Percentiles rank a stretch among this genome's conserved stretches.
Evolutionary conservation across 2,329 filamentous ascomycete species (phyloP).

Genomic region (Hymenoscyphus linearis): DNA sequence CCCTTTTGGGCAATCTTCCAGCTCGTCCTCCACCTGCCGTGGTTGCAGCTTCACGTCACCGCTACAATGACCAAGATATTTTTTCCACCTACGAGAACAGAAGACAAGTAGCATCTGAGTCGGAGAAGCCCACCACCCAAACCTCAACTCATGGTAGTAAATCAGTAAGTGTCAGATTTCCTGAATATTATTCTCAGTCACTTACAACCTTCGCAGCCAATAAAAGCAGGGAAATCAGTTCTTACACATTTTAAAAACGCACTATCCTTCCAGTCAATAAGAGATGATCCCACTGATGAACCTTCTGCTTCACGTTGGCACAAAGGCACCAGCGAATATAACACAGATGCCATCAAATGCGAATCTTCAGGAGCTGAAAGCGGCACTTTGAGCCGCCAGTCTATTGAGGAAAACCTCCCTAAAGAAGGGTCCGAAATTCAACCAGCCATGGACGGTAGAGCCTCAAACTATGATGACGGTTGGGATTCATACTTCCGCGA

Average conservation of each 20-base stretch:
- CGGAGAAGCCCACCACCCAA: neutral
- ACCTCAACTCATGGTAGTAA: neutral
- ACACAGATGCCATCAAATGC: neutral
- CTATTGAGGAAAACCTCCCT: neutral
- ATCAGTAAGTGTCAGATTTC: neutral
- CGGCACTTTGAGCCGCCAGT: neutral
- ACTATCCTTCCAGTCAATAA: neutral
- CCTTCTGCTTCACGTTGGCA: neutral
- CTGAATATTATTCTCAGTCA: neutral
- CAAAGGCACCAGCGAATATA: neutral
- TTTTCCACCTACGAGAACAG: neutral
- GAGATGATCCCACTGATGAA: neutral
- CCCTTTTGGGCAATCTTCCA: slow-evolving; percentile 6
- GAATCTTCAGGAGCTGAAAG: neutral
- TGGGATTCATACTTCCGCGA: neutral
- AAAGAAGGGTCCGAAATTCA: neutral
- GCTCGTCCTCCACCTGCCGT: slow-evolving; percentile 13
- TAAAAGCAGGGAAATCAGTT: neutral
- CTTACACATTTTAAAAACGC: neutral
- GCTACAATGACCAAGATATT: neutral
- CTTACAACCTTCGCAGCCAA: neutral
- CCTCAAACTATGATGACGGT: slow-evolving; percentile 3
- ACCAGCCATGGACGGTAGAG: slow-evolving; percentile 1
- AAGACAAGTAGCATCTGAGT: neutral
- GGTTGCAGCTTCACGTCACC: slow-evolving; percentile 1